Evolutionary conservation across 2,329 filamentous ascomycete species (phyloP).

Genomic region (Fusarium sp.): DNA sequence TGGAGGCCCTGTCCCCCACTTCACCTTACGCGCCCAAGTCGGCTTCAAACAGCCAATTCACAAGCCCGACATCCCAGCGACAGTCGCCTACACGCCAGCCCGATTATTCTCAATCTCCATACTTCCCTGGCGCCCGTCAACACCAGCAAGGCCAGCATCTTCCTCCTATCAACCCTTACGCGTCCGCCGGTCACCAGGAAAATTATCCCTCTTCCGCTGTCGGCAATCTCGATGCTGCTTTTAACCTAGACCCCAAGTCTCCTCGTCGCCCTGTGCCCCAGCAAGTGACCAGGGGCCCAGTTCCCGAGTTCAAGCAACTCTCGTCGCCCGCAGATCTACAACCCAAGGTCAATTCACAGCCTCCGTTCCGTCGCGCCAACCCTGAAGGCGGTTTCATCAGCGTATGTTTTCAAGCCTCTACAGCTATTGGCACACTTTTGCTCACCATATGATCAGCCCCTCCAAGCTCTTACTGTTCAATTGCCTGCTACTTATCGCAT

Average conservation of each 20-base stretch:
- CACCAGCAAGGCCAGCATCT: conserved; percentile 71
- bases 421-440: not conserved
- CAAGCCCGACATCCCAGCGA: conserved; percentile 66
- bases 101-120: conserved; percentile 70
- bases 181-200: conserved; percentile 68
- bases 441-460: conserved; percentile 68
- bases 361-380: conserved; percentile 90
- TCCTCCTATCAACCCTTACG: conserved; percentile 77
- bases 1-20: conserved; percentile 87
- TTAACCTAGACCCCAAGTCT: conserved; percentile 67
- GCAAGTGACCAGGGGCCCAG: conserved; percentile 70
- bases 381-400: conserved; percentile 98
- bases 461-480: conserved; percentile 94
- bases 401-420: conserved; percentile 63
- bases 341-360: conserved; percentile 87
- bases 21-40: conserved; percentile 79
- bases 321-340: conserved; percentile 78
- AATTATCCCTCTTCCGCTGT: conserved; percentile 80
- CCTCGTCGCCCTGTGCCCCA: conserved; percentile 65
- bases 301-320: conserved; percentile 89
- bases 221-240: conserved; percentile 76
- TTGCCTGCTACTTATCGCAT: conserved; percentile 96
- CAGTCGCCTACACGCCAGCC: conserved; percentile 82
- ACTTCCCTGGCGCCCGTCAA: conserved; percentile 58
- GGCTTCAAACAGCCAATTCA: conserved; percentile 68